phyloP scores from a whole-genome alignment of 169 alveolate species.

The Eimeria necatrix region DNA sequence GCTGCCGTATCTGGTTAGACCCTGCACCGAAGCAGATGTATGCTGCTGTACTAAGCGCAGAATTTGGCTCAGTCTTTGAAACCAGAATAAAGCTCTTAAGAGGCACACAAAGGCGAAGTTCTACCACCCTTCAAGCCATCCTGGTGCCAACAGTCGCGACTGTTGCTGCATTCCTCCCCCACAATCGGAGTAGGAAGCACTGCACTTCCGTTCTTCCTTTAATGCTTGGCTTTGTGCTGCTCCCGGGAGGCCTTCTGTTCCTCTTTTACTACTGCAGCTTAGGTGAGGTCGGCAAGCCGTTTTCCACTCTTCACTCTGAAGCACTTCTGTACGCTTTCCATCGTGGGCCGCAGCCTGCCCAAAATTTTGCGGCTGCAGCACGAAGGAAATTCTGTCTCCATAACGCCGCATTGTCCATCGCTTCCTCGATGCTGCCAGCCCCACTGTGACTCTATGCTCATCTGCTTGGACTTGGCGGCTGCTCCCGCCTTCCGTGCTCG shows the following conservation, averaged over 20 bases:
- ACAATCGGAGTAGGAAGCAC: background rate
- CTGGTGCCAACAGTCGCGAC: constrained; percentile 24
- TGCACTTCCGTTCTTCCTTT: too few relatives aligned
- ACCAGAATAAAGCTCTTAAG: background rate
- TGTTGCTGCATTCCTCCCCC: constrained; percentile 4
- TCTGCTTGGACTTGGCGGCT: background rate
- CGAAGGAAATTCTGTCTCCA: constrained; percentile 66
- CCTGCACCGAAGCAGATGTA: too few relatives aligned
- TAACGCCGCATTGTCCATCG: constrained; percentile 70
- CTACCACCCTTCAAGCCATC: constrained; percentile 78
- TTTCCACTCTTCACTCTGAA: background rate
- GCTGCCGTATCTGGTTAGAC: too few relatives aligned
- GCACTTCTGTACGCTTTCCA: background rate
- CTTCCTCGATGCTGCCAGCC: background rate
- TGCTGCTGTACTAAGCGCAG: too few relatives aligned
- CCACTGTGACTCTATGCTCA: background rate
- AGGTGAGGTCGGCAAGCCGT: too few relatives aligned
- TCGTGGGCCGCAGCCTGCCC: background rate
- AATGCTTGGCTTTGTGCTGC: too few relatives aligned
- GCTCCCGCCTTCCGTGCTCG: background rate
- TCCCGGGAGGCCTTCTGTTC: too few relatives aligned
- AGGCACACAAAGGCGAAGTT: background rate
- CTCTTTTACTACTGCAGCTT: too few relatives aligned
- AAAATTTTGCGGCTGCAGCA: constrained; percentile 26
- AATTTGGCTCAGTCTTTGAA: too few relatives aligned